These are phyloP conservation scores for Mucor piriformis DNA, from an alignment of 371 early-diverging fungal species.

Conservation along the genomic window DNA sequence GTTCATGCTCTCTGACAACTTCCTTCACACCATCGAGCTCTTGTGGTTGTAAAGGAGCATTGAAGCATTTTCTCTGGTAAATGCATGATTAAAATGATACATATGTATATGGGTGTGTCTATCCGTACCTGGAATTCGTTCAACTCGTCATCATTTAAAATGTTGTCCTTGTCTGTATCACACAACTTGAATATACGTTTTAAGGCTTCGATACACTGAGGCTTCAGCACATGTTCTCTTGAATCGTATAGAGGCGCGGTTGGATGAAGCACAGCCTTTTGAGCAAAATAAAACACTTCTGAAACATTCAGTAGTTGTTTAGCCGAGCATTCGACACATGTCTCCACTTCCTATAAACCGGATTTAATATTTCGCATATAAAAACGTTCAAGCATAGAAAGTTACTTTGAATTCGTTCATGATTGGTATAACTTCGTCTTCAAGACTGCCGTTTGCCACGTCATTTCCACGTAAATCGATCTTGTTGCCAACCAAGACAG, in stretches of 20 bases:
- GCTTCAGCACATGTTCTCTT: constrained; percentile 89
- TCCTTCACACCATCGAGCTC: constrained; percentile 95
- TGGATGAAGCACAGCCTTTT: constrained; percentile 96
- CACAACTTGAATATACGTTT: constrained; percentile 92
- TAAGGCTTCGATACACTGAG: constrained; percentile 88
- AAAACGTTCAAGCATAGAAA: not conserved
- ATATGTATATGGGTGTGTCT: not conserved
- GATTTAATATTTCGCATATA: no score
- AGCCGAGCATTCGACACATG: constrained; percentile 97
- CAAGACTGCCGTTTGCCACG: constrained; percentile 78
- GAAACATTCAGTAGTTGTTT: constrained; percentile 91
- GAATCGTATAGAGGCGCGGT: constrained; percentile 96
- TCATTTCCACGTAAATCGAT: constrained; percentile 88
- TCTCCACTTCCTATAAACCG: constrained; percentile 89
- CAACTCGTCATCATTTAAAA: constrained; percentile 89
- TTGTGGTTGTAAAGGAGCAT: constrained; percentile 88
- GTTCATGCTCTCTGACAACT: constrained; percentile 86
- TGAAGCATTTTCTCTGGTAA: constrained; percentile 86
- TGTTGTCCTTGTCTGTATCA: constrained; percentile 90
- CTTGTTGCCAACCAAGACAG: constrained; percentile 96
- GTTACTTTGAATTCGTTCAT: constrained; percentile 96
- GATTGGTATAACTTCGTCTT: constrained; percentile 92
- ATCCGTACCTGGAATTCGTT: constrained; percentile 96
- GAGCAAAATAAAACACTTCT: constrained; percentile 98
- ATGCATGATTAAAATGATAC: not conserved